Base-by-base conservation (phyloP, 768 basidiomycete species). In the Boletus pseudopeckii region DNA sequence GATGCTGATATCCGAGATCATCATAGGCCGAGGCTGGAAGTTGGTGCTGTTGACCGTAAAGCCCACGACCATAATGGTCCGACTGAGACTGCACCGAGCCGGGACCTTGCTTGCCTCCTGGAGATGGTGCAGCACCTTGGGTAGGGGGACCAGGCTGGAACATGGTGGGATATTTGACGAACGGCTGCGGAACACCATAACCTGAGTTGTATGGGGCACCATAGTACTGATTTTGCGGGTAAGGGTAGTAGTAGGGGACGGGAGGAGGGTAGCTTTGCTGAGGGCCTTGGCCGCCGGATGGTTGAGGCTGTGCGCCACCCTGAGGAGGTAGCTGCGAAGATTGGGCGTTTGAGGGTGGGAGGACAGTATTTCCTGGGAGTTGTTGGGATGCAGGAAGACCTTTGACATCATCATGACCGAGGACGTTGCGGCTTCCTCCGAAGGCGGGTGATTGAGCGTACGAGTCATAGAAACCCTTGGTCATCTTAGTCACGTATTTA, bases 361-460 rank as follows among this genome's bases (percentile, higher is more conserved):
- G 74, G 5, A 76, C 76, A 1, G 75, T 66, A 28, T 65, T 71
- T 46, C 78, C 76, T 22, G 78, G 79, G 57, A 83, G 81, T 54
- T 77, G 80, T 59, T 85, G 85, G 32, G 79, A 73, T 11, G 77
- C 75, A 8, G 85, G 79, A 36, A 89, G 74, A 39, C 81, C 81
- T 68, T 91, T 91, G 58, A 85, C 78, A 48, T 92, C 90, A 37
- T 92, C 90, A 44, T 90, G 88, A 34, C 80, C 79, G 8, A 90
- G 75, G 22, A 79, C 79, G 55, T 77, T 82, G 18, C 90, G 80
- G 53, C 60, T 68, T 26, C 79, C 80, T 33, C 80, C 79, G 58
- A 91, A 92, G 30, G 75, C 79, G 40, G 77, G 73, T 48, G 80
- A 85, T 59, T 84, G 88, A 43, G 69, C 71, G 64, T 91, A 90